These are phyloP conservation scores for Leccinum ochraceum DNA, from an alignment of 768 basidiomycete species.

Conservation along the genomic window DNA sequence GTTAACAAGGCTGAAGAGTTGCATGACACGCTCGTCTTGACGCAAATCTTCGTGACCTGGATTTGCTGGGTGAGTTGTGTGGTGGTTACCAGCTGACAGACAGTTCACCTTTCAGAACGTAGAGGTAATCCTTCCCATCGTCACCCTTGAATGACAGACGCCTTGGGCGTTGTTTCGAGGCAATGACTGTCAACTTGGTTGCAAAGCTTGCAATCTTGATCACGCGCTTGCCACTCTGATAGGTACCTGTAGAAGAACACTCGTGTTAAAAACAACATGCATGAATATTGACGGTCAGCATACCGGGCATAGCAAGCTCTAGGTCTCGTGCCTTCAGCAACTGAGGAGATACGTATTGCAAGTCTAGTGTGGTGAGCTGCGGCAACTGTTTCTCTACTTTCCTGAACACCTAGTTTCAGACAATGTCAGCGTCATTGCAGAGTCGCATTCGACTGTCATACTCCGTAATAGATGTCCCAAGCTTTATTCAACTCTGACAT, in stretches of 20 bases:
- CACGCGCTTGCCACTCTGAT: slow-evolving; percentile 83
- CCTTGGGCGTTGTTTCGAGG: slow-evolving; percentile 95
- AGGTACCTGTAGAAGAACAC: slow-evolving; percentile 64
- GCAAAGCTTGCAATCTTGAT: slow-evolving; percentile 84
- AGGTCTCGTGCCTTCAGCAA: slow-evolving; percentile 86
- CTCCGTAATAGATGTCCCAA: slow-evolving; percentile 98
- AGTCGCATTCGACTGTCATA: slow-evolving; percentile 37
- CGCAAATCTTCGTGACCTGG: slow-evolving; percentile 97
- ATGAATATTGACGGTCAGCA: not conserved
- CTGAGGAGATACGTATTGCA: slow-evolving; percentile 96
- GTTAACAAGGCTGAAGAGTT: slow-evolving; percentile 96
- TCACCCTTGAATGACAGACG: slow-evolving; percentile 84
- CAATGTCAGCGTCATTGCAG: slow-evolving; percentile 3
- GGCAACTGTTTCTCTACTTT: slow-evolving; percentile 94
- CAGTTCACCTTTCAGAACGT: slow-evolving; percentile 76
- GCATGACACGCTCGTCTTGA: slow-evolving; percentile 99
- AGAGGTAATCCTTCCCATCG: slow-evolving; percentile 93
- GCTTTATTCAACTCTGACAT: slow-evolving; percentile 90
- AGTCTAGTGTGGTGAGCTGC: slow-evolving; percentile 82
- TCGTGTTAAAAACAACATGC: not conserved
- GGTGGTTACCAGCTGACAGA: not conserved
- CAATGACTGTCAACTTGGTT: slow-evolving; percentile 89
- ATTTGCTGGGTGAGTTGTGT: slow-evolving; percentile 2
- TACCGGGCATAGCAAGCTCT: slow-evolving; percentile 95
- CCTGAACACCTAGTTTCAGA: slow-evolving; percentile 75